phyloP scores from a whole-genome alignment of 345 rosid species.

The Populus tremula region DNA sequence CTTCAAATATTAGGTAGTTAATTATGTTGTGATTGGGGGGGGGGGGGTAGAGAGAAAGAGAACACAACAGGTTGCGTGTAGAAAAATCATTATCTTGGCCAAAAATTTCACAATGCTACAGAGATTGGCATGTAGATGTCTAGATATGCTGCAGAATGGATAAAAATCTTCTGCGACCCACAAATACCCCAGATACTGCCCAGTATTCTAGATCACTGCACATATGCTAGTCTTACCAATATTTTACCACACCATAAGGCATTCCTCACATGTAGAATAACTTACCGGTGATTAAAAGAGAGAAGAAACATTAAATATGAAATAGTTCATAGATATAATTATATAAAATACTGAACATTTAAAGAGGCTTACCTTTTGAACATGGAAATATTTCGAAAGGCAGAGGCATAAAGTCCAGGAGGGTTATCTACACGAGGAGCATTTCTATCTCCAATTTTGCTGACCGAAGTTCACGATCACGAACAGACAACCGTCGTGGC shows the following conservation, averaged over 20 bases:
- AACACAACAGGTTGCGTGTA: not conserved
- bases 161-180: not conserved
- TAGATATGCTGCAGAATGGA: not conserved
- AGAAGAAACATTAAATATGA: not conserved
- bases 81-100: not conserved
- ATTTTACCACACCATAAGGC: not conserved
- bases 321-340: not conserved
- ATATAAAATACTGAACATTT: not conserved
- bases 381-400: conserved; percentile 65
- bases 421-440: conserved; percentile 38
- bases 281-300: not conserved
- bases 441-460: conserved; percentile 55
- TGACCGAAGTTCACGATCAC: conserved; percentile 57
- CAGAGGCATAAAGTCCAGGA: conserved; percentile 42
- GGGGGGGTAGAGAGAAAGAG: not conserved
- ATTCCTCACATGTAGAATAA: not conserved
- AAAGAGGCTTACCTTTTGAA: conserved; percentile 50
- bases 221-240: not conserved
- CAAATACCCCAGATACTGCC: not conserved
- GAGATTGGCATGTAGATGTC: not conserved
- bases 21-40: not conserved
- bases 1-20: not conserved
- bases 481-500: conserved; percentile 48
- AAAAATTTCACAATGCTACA: not conserved
- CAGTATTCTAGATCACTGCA: not conserved